Base-by-base conservation (phyloP, 2,329 filamentous ascomycete species). In the Colletotrichum gigasporum region DNA sequence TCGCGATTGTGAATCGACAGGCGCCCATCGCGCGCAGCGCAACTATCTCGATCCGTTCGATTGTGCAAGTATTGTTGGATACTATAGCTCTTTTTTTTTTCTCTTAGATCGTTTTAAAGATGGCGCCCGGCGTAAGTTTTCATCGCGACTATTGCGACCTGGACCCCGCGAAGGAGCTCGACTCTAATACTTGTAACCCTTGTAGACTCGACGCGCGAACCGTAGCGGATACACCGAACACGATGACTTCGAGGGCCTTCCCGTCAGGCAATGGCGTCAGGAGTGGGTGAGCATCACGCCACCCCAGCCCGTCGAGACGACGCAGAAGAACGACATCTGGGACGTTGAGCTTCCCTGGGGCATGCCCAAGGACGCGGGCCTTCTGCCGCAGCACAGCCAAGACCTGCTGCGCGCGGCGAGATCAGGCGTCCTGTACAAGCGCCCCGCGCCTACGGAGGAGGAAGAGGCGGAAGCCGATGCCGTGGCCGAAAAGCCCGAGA, bases 201-300 rank as follows among this genome's bases (percentile, higher is more conserved):
- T 69, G 42, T 74, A 87, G 78, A 88, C 86, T 55, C 80, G 86
- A 73, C 84, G 86, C 67, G 85, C 85, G 67, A 84, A 84, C 66
- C 82, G 86, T 61, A 78, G 82, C 67, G 84, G 81, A 53, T 87
- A 85, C 67, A 80, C 83, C 37, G 86, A 89, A 68, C 86, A 87
- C 70, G 86, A 89, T 71, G 86, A 88, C 67, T 88, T 88, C 59
- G 86, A 89, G 77, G 85, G 94, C 64, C 85, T 97, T 10, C 95
- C 95, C 14, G 91, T 97, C 62, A 91, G 94, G 72, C 93, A 97
- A 85, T 98, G 94, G 91, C 89, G 92, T 59, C 89, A 91, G 68
- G 88, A 91, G 63, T 83, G 82, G 78, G 85, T 93, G 60, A 90
- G 81, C 41, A 81, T 95, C 72, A 88, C 88, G 69, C 90, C 92